phyloP scores from a whole-genome alignment of 768 basidiomycete species.

The Phallus indusiatus region DNA sequence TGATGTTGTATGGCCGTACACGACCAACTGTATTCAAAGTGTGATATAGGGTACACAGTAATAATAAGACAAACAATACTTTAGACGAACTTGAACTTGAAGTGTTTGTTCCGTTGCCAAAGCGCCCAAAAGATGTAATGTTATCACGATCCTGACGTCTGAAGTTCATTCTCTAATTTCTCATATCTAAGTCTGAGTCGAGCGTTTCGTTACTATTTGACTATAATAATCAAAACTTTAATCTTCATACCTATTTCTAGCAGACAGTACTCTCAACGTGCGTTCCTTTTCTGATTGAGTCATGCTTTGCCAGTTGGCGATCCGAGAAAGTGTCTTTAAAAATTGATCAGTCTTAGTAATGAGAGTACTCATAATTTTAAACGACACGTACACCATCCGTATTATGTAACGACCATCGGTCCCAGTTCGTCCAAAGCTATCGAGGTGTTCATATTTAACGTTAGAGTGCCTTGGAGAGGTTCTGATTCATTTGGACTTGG shows the following conservation, averaged over 20 bases:
- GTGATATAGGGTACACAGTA: too few relatives aligned
- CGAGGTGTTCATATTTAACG: conserved; percentile 11
- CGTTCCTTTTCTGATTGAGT: conserved; percentile 47
- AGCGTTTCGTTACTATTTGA: not conserved
- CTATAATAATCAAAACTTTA: not conserved
- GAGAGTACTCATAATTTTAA: not conserved
- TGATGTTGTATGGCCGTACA: too few relatives aligned
- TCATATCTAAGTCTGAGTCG: not conserved
- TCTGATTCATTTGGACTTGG: not conserved
- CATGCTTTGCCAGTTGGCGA: conserved; percentile 55
- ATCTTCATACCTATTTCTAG: conserved; percentile 37
- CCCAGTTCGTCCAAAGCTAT: conserved; percentile 51
- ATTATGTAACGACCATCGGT: conserved; percentile 62
- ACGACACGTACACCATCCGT: conserved; percentile 44
- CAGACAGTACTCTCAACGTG: conserved; percentile 43
- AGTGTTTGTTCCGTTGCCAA: too few relatives aligned
- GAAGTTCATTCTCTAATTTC: not conserved
- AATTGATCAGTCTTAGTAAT: not conserved
- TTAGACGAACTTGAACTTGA: too few relatives aligned
- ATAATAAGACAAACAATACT: too few relatives aligned
- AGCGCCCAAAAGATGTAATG: too few relatives aligned
- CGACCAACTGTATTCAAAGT: too few relatives aligned
- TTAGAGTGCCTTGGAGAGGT: not conserved
- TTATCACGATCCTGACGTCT: not conserved
- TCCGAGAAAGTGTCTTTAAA: conserved; percentile 50